Conservation (phyloP, 768 basidiomycete species). For the Neoboletus magnificus region DNA sequence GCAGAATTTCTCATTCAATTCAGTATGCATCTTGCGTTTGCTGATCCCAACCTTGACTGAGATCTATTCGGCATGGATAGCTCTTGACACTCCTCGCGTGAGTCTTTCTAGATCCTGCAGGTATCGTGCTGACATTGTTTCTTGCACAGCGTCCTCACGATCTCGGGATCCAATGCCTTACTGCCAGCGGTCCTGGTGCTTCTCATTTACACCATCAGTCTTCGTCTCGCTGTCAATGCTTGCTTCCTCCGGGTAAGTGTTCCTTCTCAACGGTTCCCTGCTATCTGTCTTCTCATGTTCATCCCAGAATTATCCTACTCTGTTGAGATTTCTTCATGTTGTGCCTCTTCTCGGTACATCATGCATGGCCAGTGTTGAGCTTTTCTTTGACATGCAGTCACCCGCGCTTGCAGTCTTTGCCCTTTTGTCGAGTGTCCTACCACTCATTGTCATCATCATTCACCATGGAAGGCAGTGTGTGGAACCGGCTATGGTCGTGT, state of each 20-base stretch:
- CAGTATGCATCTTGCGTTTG: constrained; percentile 2
- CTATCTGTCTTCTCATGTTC: neutral
- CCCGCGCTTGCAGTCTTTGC: constrained; percentile 1
- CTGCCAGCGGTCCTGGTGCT: constrained; percentile 11
- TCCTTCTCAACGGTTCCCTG: neutral
- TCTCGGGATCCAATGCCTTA: constrained; percentile 6
- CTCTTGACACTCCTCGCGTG: constrained; percentile 13
- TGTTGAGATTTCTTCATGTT: constrained; percentile 9
- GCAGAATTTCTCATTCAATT: constrained; percentile 14
- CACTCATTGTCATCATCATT: neutral
- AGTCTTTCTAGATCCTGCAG: neutral
- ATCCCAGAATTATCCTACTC: neutral
- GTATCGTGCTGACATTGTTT: neutral
- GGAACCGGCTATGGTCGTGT: neutral
- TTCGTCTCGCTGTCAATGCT: constrained; percentile 8
- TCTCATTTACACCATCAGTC: constrained; percentile 17
- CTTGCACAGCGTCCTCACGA: constrained; percentile 8
- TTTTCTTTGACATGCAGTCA: constrained; percentile 5
- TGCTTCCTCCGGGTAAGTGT: constrained; percentile 4
- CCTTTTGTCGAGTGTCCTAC: constrained; percentile 10
- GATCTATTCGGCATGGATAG: neutral
- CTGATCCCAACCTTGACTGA: neutral
- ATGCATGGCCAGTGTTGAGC: constrained; percentile 8
- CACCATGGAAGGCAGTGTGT: neutral
- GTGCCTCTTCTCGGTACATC: constrained; percentile 16